Conservation (phyloP, 306 rosid species). For the Pyrus bretschneideri region DNA sequence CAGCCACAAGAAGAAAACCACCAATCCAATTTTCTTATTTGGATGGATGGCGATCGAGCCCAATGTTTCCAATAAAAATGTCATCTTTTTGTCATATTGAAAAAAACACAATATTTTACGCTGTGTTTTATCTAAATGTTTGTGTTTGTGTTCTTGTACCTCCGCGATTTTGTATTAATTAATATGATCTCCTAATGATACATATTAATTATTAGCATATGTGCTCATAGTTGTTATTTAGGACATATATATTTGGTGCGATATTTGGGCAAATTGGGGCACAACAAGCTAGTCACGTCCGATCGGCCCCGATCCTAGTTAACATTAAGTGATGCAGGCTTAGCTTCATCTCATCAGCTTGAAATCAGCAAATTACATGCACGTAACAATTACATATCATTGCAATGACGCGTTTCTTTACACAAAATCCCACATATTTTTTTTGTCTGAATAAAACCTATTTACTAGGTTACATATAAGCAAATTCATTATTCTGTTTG, state of each 20-base stretch:
- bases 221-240: neutral
- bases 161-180: neutral
- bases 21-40: neutral
- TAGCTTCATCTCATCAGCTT: no score
- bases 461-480: no score
- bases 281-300: neutral
- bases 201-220: neutral
- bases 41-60: neutral
- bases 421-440: no score
- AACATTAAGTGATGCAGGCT: neutral
- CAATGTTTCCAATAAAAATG: neutral
- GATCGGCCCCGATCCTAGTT: neutral
- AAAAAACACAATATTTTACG: neutral
- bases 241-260: neutral
- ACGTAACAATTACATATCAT: no score
- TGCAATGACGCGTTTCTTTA: no score
- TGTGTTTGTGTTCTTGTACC: neutral
- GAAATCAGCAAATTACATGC: no score
- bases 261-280: neutral
- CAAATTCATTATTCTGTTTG: no score
- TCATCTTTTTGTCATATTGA: neutral
- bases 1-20: neutral
- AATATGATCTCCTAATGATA: neutral
- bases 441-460: no score
- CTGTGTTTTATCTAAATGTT: neutral